These are phyloP conservation scores for Aquilaria malaccensis DNA, from an alignment of 345 rosid species.

Conservation along the genomic window DNA sequence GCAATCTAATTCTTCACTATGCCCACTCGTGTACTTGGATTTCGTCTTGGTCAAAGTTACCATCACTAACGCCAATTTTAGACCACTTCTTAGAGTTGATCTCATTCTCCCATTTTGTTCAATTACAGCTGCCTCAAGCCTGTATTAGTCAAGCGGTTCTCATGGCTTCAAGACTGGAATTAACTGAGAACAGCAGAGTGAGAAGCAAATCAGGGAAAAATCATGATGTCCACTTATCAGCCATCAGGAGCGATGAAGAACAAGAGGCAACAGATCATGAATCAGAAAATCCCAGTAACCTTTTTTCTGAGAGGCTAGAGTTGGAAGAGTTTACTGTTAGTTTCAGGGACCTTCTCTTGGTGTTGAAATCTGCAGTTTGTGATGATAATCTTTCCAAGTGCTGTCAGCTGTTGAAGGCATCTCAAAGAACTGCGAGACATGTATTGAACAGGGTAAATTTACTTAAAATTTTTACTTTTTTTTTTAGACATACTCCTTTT, in stretches of 20 bases:
- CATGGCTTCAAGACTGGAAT: conserved; percentile 74
- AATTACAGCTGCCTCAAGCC: conserved; percentile 61
- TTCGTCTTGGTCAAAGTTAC: background rate
- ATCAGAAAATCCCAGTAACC: conserved; percentile 5
- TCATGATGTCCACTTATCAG: conserved; percentile 6
- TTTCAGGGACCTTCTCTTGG: conserved; percentile 35
- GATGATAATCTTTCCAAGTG: conserved; percentile 30
- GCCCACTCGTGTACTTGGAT: background rate
- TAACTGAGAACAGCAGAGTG: conserved; percentile 36
- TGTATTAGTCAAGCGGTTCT: conserved; percentile 55
- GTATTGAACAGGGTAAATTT: conserved; percentile 14
- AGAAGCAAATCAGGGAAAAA: conserved; percentile 12
- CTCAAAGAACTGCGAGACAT: conserved; percentile 42
- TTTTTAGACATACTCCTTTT: too few relatives aligned
- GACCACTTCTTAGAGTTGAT: too few relatives aligned
- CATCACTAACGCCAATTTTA: too few relatives aligned
- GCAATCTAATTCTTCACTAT: background rate
- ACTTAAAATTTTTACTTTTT: too few relatives aligned
- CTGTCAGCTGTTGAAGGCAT: conserved; percentile 31
- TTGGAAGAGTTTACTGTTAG: conserved; percentile 20
- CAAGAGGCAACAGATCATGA: conserved; percentile 15
- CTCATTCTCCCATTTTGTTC: background rate
- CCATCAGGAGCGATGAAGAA: conserved; percentile 12
- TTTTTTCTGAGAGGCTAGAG: conserved; percentile 10
- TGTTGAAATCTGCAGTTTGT: conserved; percentile 32